Evolutionary conservation across 441 rosid genomes (phyloP), one percentile per base, ranked within the genome.

Genomic region (Corymbia calophylla): DNA sequence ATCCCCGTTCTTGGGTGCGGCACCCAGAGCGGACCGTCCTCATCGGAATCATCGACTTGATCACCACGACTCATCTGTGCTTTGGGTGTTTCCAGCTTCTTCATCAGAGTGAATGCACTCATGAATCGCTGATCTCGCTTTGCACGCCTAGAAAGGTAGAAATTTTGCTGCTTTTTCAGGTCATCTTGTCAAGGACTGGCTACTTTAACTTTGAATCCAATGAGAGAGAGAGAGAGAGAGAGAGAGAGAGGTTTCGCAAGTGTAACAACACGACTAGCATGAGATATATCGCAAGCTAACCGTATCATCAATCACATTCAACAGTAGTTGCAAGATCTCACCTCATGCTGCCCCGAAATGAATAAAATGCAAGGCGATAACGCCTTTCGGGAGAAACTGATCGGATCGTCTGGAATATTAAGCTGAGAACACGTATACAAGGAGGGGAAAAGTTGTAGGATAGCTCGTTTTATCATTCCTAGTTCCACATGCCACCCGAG

Each of bases 1-100:
- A 96, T 96, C 87, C 97, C 99, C 12, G 94, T 95, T n/a, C 94
- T 95, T n/a, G 97, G 98, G 90, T 96, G 96, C 32, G 99, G 99
- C 49, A 93, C 89, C 98, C 99, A 96, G 15, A 62, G 88, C 10
- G 91, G 77, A 17, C 87, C 21, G 0, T 51, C 66, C 39, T 64
- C 77, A n/a, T 44, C 18, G 17, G 84, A 17, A 17, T 77, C 51
- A 25, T 47, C 84, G 10, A 48, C 29, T 23, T 12, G n/a, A 77
- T 77, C 84, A 0, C 84, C 84, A 2, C 29, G n/a, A 0, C 53
- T 77, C 51, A 14, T 44, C 53, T 44, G 49, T 11, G 3, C 27
- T 77, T 23, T 47, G 18, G 51, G 53, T 23, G 49, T 44, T 77
- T 77, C 84, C 51, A 12, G n/a, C 84, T 77, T 44, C 84, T 44